phyloP scores from a whole-genome alignment of 2,329 filamentous ascomycete genomes.

The Cryphonectria naterciae region DNA sequence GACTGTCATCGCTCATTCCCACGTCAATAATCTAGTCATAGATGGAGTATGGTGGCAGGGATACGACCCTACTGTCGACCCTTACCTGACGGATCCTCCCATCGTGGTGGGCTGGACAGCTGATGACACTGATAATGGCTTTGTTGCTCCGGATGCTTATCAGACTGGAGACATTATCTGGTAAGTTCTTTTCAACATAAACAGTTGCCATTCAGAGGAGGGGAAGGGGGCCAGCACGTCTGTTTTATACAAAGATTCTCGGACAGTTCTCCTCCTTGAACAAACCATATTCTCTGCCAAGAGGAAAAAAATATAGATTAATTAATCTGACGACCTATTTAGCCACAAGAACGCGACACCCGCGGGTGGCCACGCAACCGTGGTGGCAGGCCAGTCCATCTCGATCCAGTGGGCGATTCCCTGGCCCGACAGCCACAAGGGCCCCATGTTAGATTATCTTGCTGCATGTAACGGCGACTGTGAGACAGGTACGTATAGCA shows the following conservation, averaged over 20 bases:
- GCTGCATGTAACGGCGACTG: constrained; percentile 41
- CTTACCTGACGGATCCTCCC: constrained; percentile 21
- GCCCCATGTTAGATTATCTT: constrained; percentile 42
- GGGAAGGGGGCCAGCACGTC: neutral
- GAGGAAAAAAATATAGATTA: neutral
- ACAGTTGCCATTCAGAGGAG: neutral
- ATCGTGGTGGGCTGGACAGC: constrained; percentile 25
- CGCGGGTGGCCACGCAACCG: constrained; percentile 35
- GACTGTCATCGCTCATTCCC: constrained; percentile 20
- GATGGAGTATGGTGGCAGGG: constrained; percentile 26
- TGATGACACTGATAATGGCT: constrained; percentile 40
- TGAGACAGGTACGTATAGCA: constrained; percentile 30
- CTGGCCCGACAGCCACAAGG: constrained; percentile 32
- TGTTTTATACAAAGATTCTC: neutral
- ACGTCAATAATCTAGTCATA: constrained; percentile 29
- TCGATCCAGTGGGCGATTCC: constrained; percentile 26
- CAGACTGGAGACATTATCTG: constrained; percentile 42
- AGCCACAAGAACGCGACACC: constrained; percentile 39
- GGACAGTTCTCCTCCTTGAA: neutral
- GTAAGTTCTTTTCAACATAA: neutral
- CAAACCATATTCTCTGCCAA: neutral
- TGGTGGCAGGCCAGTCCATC: constrained; percentile 38
- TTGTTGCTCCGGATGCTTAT: constrained; percentile 42
- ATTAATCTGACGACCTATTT: neutral
- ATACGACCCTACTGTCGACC: constrained; percentile 19